These are phyloP conservation scores for Trebouxia gelatinosa DNA, from an alignment of 163 green algal genomes.

Conservation along the genomic window DNA sequence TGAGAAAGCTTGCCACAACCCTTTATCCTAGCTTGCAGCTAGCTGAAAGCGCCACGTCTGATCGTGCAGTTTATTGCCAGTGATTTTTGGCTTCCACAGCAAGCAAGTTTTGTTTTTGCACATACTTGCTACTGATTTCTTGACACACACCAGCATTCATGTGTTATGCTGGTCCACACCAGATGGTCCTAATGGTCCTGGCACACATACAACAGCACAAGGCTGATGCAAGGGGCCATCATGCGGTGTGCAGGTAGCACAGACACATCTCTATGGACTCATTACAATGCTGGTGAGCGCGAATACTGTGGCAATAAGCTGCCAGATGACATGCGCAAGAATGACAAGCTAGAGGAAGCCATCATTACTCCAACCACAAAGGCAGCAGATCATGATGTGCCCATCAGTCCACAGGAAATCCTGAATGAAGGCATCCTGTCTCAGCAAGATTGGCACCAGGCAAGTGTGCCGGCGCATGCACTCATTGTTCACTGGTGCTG, in stretches of 20 bases:
- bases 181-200: not conserved
- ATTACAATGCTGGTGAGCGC: conserved; percentile 87
- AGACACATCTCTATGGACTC: conserved; percentile 96
- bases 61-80: not conserved
- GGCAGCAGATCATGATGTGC: conserved; percentile 83
- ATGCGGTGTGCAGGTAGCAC: conserved; percentile 82
- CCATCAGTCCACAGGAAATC: conserved; percentile 87
- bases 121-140: not conserved
- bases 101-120: not conserved
- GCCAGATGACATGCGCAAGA: conserved; percentile 94
- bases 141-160: not conserved
- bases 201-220: too few species aligned
- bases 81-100: not conserved
- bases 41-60: not conserved
- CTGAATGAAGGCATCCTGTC: conserved; percentile 64
- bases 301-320: conserved; percentile 96
- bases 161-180: not conserved
- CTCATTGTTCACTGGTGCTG: too few species aligned
- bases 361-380: conserved; percentile 68
- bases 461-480: too few species aligned
- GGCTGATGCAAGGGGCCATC: not conserved
- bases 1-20: too few species aligned
- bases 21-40: not conserved
- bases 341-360: conserved; percentile 60
- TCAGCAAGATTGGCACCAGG: conserved; percentile 82